Evolutionary conservation across 208 protist species (phyloP), one percentile per base, ranked within the genome.

Genomic region (Porcisia hertigi): DNA sequence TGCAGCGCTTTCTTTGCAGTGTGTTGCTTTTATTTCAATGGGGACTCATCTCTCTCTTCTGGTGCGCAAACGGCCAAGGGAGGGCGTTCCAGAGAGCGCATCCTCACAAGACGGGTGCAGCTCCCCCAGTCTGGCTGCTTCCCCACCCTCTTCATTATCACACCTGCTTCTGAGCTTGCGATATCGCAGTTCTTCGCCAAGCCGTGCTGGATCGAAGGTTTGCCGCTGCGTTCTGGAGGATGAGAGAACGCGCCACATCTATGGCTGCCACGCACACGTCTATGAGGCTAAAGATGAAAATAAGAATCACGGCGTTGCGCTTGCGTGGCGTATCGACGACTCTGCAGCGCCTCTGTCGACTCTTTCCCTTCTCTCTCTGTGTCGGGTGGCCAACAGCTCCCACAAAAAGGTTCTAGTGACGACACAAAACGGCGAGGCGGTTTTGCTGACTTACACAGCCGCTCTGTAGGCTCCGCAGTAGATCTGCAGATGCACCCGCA

Each of bases 381-480:
- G 86, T 64, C 93, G 93, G 34, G 83, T 97, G 36, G 88, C 91
- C n/a, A 97, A 94, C 64, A 90, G 84, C 66, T 90, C 88, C 57
- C 80, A 84, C 30, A 97, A 97, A 69, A 80, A 84, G 62, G 57
- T 86, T 4, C 71, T 93, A 0, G 54, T 97, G 25, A 76, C 89
- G 11, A 66, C 73, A 2, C 36, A 36, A 41, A 43, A 73, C 0
- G 73, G 72, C 16, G 59, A 69, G 47, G 73, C 82, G 41, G 8
- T 93, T 2, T 52, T 84, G 12, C 66, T 93, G 16, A 79, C 79
- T 36, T 94, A 95, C 72, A 83, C 86, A 63, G 73, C 89, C 43
- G 67, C 45, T 0, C 57, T 92, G 34, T 88, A 63, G 30, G 25
- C 45, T 16, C 41, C 8, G 62, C 25, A 11, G 8, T 8, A 8